Base-by-base conservation (phyloP, 768 basidiomycete species). In the Leccinum olivaceopallidum region DNA sequence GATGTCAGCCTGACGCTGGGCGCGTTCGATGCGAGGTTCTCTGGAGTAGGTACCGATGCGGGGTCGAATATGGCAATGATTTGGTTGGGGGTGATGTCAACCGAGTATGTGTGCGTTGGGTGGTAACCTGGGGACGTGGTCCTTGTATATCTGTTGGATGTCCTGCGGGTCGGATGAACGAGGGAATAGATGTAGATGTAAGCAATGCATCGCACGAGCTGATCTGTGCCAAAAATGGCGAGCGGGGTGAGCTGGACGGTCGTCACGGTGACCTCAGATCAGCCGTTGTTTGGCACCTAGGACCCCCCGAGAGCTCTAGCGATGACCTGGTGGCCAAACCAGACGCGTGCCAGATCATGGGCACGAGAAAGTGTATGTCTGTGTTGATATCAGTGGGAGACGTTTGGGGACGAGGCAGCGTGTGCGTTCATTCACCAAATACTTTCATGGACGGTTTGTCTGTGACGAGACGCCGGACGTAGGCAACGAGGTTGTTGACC, bases 241-340 rank as follows among this genome's bases (percentile, higher is more conserved):
- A 86, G 72, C 3, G 83, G 78, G 1, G 88, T 93, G 55, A 96
- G 80, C 26, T 80, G 69, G 18, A 95, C 65, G 7, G 78, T 73
- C 1, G 88, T 90, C 3, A 87, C 84, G 2, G 94, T 89, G 22
- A 93, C 79, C 73, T 98, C 96, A 94, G 94, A 98, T 36, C 74
- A 79, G 2, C 81, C 83, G 20, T 72, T 70, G 67, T 92, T 94
- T 18, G 76, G 82, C 1, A 86, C 85, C 63, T 85, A 88, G 60
- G 80, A 71, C 9, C 85, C 88, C 10, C 90, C 94, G 37, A 93
- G 78, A 0, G 94, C 94, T 14, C 88, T 80, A 2, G 87, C 83
- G 60, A 96, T 66, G 66, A 93, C 87, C 65, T 95, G 93, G 73
- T 95, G 93, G 0, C 93, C 95, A 65, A 95, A 98, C 73, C 95